Evolutionary conservation across 2,329 filamentous ascomycete species (phyloP).

Genomic region (Aureobasidium sp.): DNA sequence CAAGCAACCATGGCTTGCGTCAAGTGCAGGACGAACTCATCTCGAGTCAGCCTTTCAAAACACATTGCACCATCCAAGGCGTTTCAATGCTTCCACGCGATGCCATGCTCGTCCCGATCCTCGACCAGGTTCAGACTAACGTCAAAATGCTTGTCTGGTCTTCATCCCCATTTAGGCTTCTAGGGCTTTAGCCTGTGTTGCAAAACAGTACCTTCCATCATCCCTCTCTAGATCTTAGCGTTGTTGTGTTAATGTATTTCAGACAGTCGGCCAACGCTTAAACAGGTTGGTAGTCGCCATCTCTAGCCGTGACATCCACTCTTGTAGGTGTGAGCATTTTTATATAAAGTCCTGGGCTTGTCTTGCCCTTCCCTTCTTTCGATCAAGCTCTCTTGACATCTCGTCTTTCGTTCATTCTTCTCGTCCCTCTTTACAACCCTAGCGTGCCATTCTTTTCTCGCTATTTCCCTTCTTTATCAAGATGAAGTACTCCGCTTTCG

Average conservation of each 20-base stretch:
- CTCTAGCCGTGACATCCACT: background rate
- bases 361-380: background rate
- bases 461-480: constrained; percentile 14
- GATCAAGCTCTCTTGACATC: background rate
- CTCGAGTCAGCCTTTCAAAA: background rate
- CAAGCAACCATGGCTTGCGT: background rate
- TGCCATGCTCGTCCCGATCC: background rate
- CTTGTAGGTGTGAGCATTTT: background rate
- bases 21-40: background rate
- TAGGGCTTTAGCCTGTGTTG: constrained; percentile 4
- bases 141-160: constrained; percentile 8
- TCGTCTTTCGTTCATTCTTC: constrained; percentile 2
- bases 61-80: background rate
- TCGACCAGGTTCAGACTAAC: background rate
- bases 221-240: constrained; percentile 1
- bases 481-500: constrained; percentile 19
- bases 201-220: background rate
- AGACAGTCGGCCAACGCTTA: background rate
- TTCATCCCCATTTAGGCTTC: background rate
- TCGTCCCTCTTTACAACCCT: background rate
- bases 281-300: background rate
- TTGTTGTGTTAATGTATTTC: background rate
- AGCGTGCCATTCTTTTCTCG: constrained; percentile 14
- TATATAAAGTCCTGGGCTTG: background rate
- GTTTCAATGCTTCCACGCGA: constrained; percentile 7